Evolutionary conservation across 139 green algal species (phyloP), one percentile per base, ranked within the genome.

Genomic region (Micractinium conductrix): DNA sequence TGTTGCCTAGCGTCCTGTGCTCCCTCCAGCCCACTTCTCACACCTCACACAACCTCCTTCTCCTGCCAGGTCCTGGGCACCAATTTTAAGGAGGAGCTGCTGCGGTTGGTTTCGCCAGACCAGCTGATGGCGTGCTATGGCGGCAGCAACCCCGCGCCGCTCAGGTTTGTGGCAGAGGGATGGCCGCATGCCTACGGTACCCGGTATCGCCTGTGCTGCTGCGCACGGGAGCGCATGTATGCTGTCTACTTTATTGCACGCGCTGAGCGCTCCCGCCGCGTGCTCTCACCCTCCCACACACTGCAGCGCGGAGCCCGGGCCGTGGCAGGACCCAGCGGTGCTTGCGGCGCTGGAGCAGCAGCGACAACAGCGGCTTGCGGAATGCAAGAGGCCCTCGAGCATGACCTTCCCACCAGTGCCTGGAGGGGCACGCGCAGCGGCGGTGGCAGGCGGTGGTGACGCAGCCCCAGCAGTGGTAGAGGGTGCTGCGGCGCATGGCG

Each of bases 51-150:
- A 16, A 21, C 53, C 26, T 19, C 53, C 26, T 62, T 19, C 53
- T 62, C 8, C 53, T 62, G 30, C 43, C 80, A 85, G 80, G 80
- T 87, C 19, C 68, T 76, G 28, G 78, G 87, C 7, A 80, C 81
- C 65, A 85, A 97, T 83, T 98, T 94, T 86, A 84, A 87, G 71
- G 83, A 84, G 3, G 86, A 74, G 63, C 80, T 98, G 90, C 84
- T 91, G 63, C 89, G 94, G 74, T 96, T 88, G 82, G 80, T 98
- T 9, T 92, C 96, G 12, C 33, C 84, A 0, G 95, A 97, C 2
- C 90, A 91, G 84, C 87, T 98, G 38, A 93, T 93, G 0, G 87
- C 93, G n/a, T 96, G 92, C 82, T 88, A 97, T 42, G 95, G 95
- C 2, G 95, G 89, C 45, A 93, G 86, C 62, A 86, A 70, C 60